Evolutionary conservation across 495 filamentous ascomycete genomes (phyloP).

Genomic region (Cairneyella variabilis): DNA sequence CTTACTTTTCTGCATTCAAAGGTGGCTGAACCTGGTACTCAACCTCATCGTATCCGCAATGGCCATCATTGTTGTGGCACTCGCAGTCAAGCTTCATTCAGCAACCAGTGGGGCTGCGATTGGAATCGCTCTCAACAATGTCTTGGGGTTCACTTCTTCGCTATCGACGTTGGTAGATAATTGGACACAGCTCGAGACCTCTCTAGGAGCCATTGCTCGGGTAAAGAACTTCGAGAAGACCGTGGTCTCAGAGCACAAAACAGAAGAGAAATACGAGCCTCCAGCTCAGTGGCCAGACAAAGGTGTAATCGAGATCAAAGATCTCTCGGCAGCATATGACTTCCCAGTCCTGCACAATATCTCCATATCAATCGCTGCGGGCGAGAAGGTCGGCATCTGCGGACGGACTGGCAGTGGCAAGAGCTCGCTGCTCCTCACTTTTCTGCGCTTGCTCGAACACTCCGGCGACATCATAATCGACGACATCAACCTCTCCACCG

Average conservation of each 20-base stretch:
- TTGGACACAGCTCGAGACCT: slow-evolving; percentile 35
- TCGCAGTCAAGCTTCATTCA: background rate
- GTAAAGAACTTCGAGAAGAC: slow-evolving; percentile 25
- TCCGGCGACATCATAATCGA: slow-evolving; percentile 32
- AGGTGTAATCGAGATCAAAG: slow-evolving; percentile 43
- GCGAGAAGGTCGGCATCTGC: slow-evolving; percentile 50
- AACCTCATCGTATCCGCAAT: background rate
- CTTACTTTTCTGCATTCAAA: slow-evolving; percentile 47
- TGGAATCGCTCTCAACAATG: background rate
- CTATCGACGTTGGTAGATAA: background rate
- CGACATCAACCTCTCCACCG: slow-evolving; percentile 27
- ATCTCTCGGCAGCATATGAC: slow-evolving; percentile 37
- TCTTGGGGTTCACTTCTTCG: background rate
- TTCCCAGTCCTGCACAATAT: slow-evolving; percentile 40
- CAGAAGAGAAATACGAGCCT: slow-evolving; percentile 13
- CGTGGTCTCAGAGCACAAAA: slow-evolving; percentile 15
- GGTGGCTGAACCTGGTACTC: slow-evolving; percentile 20
- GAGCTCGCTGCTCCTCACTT: slow-evolving; percentile 31
- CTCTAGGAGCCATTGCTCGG: slow-evolving; percentile 33
- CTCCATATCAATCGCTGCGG: slow-evolving; percentile 74
- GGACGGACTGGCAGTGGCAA: slow-evolving; percentile 36
- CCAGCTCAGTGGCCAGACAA: slow-evolving; percentile 29
- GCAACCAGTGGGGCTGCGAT: background rate
- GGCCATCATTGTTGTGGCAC: background rate
- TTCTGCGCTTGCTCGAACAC: slow-evolving; percentile 33